These are phyloP conservation scores for Gypsophila paniculata DNA, from an alignment of 179 eudicot genomes.

Conservation along the genomic window DNA sequence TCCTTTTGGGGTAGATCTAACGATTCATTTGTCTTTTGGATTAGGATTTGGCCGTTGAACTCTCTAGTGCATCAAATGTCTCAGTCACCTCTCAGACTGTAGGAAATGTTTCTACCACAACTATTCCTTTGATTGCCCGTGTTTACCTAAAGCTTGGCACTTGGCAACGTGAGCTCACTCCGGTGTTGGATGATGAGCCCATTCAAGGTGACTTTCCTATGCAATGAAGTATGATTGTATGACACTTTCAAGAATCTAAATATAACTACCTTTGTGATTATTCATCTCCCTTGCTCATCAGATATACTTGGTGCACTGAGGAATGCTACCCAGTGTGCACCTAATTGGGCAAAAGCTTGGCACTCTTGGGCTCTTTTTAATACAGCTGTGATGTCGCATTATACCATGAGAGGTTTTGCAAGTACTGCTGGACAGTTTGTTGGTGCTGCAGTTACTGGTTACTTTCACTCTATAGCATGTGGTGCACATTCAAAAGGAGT, in stretches of 20 bases:
- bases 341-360: constrained; percentile 94
- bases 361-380: constrained; percentile 96
- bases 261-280: constrained; percentile 11
- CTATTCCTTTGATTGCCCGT: constrained; percentile 64
- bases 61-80: constrained; percentile 45
- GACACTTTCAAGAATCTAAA: not conserved
- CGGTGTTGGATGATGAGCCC: constrained; percentile 73
- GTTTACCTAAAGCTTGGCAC: constrained; percentile 79
- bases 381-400: constrained; percentile 96
- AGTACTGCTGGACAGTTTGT: constrained; percentile 63
- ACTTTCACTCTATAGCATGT: constrained; percentile 96
- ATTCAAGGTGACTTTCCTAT: constrained; percentile 48
- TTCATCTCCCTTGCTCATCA: constrained; percentile 27
- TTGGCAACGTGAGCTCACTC: constrained; percentile 90
- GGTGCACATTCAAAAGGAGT: constrained; percentile 89
- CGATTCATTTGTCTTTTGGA: constrained; percentile 1
- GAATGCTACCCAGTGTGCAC: constrained; percentile 75
- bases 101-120: constrained; percentile 37
- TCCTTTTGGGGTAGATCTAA: constrained; percentile 1
- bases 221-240: constrained; percentile 4
- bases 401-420: constrained; percentile 63
- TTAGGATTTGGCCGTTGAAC: constrained; percentile 69
- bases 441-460: constrained; percentile 93
- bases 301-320: constrained; percentile 67
- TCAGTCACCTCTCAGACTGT: constrained; percentile 39